Evolutionary conservation across 176 grass and related monocot species (phyloP).

Genomic region (Phyllostachys edulis): DNA sequence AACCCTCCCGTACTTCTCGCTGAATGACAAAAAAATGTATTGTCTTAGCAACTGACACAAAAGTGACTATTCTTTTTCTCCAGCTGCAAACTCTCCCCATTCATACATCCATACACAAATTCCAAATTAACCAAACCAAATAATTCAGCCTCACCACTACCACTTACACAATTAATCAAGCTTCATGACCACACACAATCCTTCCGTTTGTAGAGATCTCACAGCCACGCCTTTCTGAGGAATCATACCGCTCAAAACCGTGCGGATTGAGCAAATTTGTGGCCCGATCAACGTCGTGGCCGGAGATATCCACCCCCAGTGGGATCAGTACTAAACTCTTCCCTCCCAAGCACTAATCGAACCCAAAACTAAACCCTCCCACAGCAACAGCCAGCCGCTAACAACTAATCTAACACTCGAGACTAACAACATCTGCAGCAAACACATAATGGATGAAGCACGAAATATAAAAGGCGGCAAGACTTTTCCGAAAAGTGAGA

Average conservation of each 20-base stretch:
- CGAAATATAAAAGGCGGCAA: background rate
- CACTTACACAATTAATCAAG: background rate
- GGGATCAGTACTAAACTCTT: background rate
- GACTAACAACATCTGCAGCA: background rate
- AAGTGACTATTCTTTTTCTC: background rate
- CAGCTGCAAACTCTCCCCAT: background rate
- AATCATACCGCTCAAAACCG: background rate
- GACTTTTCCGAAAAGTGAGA: background rate
- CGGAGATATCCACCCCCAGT: background rate
- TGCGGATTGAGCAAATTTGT: background rate
- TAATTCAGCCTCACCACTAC: background rate
- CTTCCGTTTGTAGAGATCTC: background rate
- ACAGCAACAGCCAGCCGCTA: background rate
- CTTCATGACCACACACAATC: background rate
- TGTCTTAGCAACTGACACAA: too few species aligned
- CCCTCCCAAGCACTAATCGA: background rate
- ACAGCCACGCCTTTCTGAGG: background rate
- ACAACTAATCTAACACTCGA: background rate
- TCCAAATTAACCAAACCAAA: slow-evolving; percentile 8
- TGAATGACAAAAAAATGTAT: too few species aligned
- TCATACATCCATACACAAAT: background rate
- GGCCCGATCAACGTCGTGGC: background rate
- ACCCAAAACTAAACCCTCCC: background rate
- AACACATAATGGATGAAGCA: background rate
- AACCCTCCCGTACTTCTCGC: too few species aligned